Conservation (phyloP, 768 basidiomycete species). For the Collybiopsis confluens region DNA sequence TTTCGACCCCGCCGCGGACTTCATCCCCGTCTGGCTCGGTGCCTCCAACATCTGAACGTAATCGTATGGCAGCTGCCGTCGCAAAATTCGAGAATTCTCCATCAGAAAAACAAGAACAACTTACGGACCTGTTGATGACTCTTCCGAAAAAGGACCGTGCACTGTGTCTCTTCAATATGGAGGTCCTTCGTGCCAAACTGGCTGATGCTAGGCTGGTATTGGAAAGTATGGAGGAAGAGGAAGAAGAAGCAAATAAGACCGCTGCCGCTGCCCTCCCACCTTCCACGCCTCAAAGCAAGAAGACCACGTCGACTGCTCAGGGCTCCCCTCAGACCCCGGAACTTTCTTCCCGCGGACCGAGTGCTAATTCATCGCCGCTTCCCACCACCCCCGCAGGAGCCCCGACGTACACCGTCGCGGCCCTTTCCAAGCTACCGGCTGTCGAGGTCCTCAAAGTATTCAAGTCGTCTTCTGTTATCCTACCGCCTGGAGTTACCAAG, state of each 20-base stretch:
- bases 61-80: conserved; percentile 69
- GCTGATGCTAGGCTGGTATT: conserved; percentile 79
- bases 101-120: conserved; percentile 46
- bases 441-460: conserved; percentile 69
- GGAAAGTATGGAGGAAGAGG: conserved; percentile 64
- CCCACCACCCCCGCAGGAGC: conserved; percentile 56
- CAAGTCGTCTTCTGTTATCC: conserved; percentile 36
- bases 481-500: conserved; percentile 60
- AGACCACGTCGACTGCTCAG: conserved; percentile 31
- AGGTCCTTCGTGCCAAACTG: conserved; percentile 73
- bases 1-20: conserved; percentile 78
- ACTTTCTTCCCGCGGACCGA: conserved; percentile 68
- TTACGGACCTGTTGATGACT: conserved; percentile 79
- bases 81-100: conserved; percentile 49
- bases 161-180: conserved; percentile 85
- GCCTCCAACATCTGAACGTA: conserved; percentile 60
- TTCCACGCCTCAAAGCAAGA: conserved; percentile 64
- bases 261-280: conserved; percentile 27
- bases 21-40: conserved; percentile 73
- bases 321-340: conserved; percentile 71
- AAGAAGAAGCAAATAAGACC: conserved; percentile 24
- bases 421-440: conserved; percentile 72
- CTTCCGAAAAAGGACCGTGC: conserved; percentile 86
- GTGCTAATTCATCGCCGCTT: conserved; percentile 66
- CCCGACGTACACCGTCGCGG: conserved; percentile 56